Evolutionary conservation across 495 filamentous ascomycete genomes (phyloP).

Genomic region (Tuber aestivum): DNA sequence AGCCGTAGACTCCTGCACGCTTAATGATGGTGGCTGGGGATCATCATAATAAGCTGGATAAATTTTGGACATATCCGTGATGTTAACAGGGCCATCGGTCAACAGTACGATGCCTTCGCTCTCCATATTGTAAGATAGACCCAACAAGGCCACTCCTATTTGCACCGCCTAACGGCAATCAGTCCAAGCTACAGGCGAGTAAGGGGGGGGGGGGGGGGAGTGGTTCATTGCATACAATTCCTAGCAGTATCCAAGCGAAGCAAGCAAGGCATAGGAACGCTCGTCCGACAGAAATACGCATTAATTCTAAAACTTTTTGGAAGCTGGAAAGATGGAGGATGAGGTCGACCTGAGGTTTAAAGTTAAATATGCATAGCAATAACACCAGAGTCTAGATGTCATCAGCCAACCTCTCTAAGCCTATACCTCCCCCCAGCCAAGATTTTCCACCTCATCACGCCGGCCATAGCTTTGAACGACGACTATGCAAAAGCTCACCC

Average conservation of each 20-base stretch:
- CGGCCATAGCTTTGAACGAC: constrained; percentile 36
- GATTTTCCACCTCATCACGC: constrained; percentile 36
- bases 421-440: constrained; percentile 25
- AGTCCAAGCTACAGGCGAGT: neutral
- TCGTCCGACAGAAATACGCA: constrained; percentile 19
- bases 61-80: constrained; percentile 15
- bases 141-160: constrained; percentile 31
- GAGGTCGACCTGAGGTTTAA: constrained; percentile 29
- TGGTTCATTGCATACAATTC: constrained; percentile 15
- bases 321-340: constrained; percentile 35
- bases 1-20: constrained; percentile 23
- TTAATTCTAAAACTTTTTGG: constrained; percentile 27
- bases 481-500: constrained; percentile 23
- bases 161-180: constrained; percentile 18
- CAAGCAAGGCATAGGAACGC: constrained; percentile 13
- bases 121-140: constrained; percentile 35
- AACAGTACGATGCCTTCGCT: constrained; percentile 9
- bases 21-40: no score
- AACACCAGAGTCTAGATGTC: neutral
- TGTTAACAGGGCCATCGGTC: constrained; percentile 15
- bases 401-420: constrained; percentile 24
- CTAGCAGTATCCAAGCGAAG: constrained; percentile 27
- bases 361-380: neutral
- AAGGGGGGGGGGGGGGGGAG: neutral
- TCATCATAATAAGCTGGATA: neutral